Conservation (phyloP, 345 rosid species). For the Zanthoxylum bungeanum region DNA sequence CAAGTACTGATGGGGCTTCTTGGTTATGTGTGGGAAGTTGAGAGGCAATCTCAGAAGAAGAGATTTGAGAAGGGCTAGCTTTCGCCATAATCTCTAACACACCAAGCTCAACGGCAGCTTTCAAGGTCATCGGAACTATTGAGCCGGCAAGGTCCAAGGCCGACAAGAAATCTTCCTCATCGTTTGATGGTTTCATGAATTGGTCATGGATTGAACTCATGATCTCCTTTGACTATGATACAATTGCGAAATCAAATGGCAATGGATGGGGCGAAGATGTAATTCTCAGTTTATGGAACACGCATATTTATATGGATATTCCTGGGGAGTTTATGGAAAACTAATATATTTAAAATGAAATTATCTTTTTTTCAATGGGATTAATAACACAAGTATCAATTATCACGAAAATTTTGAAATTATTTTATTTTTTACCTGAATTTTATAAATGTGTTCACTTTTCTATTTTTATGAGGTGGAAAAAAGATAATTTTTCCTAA, state of each 20-base stretch:
- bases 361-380: too few relatives aligned
- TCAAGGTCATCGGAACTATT: constrained; percentile 24
- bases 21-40: constrained; percentile 21
- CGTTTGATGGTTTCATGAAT: not conserved
- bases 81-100: constrained; percentile 27
- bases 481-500: too few relatives aligned
- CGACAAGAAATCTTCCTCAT: constrained; percentile 10
- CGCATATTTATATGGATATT: too few relatives aligned
- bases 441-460: too few relatives aligned
- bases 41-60: constrained; percentile 27
- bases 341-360: too few relatives aligned
- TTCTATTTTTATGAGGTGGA: too few relatives aligned
- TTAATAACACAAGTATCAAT: too few relatives aligned
- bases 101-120: too few relatives aligned
- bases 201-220: constrained; percentile 1
- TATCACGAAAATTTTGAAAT: too few relatives aligned
- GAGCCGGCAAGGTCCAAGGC: constrained; percentile 23
- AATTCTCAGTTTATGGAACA: not conserved
- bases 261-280: not conserved
- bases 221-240: not conserved
- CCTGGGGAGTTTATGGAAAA: too few relatives aligned
- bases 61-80: constrained; percentile 17
- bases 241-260: too few relatives aligned
- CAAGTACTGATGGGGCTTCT: constrained; percentile 19
- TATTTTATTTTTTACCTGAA: too few relatives aligned